Percentiles rank a stretch among this genome's conserved stretches.
Evolutionary conservation across 108 stramenopile genomes (phyloP).

Genomic region (Cyclotella cryptica): DNA sequence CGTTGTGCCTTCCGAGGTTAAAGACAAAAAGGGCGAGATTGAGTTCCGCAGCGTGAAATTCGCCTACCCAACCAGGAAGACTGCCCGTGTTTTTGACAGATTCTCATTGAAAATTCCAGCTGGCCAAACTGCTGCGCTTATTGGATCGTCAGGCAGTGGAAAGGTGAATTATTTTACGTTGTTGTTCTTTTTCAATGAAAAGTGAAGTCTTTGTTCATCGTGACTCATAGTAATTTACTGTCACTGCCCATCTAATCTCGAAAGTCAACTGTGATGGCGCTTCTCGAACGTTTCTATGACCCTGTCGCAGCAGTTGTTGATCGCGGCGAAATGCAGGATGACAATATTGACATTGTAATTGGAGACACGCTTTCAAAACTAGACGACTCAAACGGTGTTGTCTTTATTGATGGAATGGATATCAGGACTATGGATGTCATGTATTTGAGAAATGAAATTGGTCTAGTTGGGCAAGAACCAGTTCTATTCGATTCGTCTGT

Average conservation of each 20-base stretch:
- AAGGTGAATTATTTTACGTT: conserved; percentile 32
- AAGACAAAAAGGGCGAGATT: conserved; percentile 37
- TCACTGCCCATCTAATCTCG: background rate
- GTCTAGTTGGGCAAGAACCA: conserved; percentile 66
- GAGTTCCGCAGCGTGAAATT: conserved; percentile 68
- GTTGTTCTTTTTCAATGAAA: background rate
- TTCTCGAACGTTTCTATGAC: conserved; percentile 83
- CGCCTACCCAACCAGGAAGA: conserved; percentile 79
- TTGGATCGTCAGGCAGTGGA: conserved; percentile 80
- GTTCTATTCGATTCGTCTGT: conserved; percentile 69
- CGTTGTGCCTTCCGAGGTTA: conserved; percentile 28
- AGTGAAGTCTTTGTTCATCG: background rate
- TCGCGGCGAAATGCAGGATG: conserved; percentile 13
- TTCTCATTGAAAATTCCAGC: conserved; percentile 63
- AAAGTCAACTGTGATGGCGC: conserved; percentile 60
- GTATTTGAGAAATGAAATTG: conserved; percentile 12
- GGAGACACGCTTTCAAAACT: conserved; percentile 12
- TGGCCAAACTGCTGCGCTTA: conserved; percentile 65
- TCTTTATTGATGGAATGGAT: conserved; percentile 30
- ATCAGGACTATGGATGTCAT: conserved; percentile 11
- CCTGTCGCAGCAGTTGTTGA: conserved; percentile 44
- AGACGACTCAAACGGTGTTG: conserved; percentile 34
- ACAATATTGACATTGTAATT: conserved; percentile 58
- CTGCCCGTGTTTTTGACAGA: conserved; percentile 62
- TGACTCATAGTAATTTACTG: background rate